Conservation (phyloP, 225 moss, liverwort and hornwort genomes). For the Climacium dendroides region DNA sequence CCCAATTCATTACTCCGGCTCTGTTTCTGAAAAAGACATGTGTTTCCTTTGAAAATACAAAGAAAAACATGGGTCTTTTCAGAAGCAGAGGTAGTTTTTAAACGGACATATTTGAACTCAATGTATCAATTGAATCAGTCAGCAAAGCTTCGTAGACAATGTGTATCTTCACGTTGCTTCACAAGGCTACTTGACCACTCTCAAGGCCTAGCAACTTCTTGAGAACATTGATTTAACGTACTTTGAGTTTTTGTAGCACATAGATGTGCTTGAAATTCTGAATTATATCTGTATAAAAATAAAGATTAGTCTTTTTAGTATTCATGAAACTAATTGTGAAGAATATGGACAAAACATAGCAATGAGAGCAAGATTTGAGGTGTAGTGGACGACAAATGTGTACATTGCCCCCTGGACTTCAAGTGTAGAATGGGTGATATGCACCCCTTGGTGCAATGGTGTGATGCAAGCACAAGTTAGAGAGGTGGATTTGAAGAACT, state of each 20-base stretch:
- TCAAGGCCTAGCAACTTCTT: background rate
- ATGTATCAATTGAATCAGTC: background rate
- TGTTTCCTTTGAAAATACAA: too few species aligned
- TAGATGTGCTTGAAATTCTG: background rate
- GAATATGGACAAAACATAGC: background rate
- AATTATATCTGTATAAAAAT: too few species aligned
- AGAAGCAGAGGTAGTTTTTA: too few species aligned
- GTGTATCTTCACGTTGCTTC: background rate
- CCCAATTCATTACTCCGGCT: too few species aligned
- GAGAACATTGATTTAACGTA: background rate
- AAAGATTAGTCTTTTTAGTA: background rate
- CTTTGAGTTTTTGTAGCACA: background rate
- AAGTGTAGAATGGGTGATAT: background rate
- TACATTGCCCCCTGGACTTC: fast-evolving
- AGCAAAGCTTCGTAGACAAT: background rate
- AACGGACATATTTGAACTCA: background rate
- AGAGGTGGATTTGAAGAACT: background rate
- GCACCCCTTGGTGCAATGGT: too few species aligned
- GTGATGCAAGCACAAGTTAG: fast-evolving
- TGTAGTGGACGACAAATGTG: background rate
- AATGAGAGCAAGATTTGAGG: background rate
- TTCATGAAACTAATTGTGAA: background rate
- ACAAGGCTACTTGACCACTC: background rate
- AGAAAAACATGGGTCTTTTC: too few species aligned
- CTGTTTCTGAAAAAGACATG: too few species aligned